Evolutionary conservation across 768 basidiomycete genomes (phyloP), one percentile per base, ranked within the genome.

Genomic region (Pulveroboletus sp.): DNA sequence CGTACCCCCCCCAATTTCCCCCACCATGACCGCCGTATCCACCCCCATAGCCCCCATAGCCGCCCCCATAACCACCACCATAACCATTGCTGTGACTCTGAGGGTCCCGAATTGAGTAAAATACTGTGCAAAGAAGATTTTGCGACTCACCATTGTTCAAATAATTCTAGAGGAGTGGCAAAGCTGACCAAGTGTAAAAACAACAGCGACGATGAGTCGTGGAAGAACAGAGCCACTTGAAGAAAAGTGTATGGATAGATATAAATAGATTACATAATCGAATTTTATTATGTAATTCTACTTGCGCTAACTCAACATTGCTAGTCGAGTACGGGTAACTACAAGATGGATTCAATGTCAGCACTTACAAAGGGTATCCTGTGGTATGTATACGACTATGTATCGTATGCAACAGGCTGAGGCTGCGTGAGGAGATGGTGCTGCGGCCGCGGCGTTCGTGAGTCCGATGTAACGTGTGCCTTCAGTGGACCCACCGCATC

Each of bases 41-140:
- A n/a, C n/a, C n/a, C n/a, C n/a, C n/a, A n/a, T n/a, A n/a, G n/a
- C 61, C 61, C 0, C 57, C 55, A 15, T 62, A 57, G 2, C 72
- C 70, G 14, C 71, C 66, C 32, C 69, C 64, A 43, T 68, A 65
- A 26, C 68, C 64, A 10, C 72, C 65, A 53, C 70, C 52, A 49
- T 64, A 64, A 43, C 71, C 70, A 57, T 73, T 66, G 30, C 57
- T 58, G 21, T 69, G 61, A 56, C 62, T 64, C 68, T 69, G 26
- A 37, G 13, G 11, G 8, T 13, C 17, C 13, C n/a, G 4, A 41
- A 47, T 43, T 62, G 30, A 56, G 39, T 17, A 2, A 30, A 4
- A 21, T 36, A 6, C 1, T 8, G 1, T 7, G 5, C 7, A 2
- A 40, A 17, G 2, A 0, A 15, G 6, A 30, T 8, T 51, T 21